Percentiles rank a stretch among this genome's conserved stretches.
Conservation (phyloP, 495 filamentous ascomycete species). For the Talaromyces borbonicus region DNA sequence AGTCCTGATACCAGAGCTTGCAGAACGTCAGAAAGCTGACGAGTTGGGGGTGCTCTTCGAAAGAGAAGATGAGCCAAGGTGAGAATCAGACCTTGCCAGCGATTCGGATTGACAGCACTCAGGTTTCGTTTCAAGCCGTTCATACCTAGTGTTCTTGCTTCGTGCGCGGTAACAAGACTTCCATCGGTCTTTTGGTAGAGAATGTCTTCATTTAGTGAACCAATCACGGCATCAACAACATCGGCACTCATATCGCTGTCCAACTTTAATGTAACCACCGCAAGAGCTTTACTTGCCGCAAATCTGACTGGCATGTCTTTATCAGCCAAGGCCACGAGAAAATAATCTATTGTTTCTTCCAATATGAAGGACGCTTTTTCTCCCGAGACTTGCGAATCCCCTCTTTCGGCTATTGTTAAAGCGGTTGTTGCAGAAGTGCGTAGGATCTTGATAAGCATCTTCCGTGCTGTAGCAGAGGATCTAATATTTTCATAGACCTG, state of each 20-base stretch:
- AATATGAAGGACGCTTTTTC: slow-evolving; percentile 36
- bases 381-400: slow-evolving; percentile 24
- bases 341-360: slow-evolving; percentile 56
- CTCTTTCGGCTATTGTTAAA: slow-evolving; percentile 37
- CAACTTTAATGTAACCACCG: slow-evolving; percentile 70
- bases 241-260: slow-evolving; percentile 70
- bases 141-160: slow-evolving; percentile 22
- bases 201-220: slow-evolving; percentile 64
- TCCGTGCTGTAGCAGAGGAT: slow-evolving; percentile 66
- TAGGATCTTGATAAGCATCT: slow-evolving; percentile 72
- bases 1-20: slow-evolving; percentile 63
- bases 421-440: slow-evolving; percentile 58
- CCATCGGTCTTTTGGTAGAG: slow-evolving; percentile 47
- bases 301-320: slow-evolving; percentile 83
- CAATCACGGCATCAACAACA: slow-evolving; percentile 76
- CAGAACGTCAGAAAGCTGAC: slow-evolving; percentile 58
- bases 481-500: slow-evolving; percentile 36
- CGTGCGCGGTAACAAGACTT: slow-evolving; percentile 24
- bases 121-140: slow-evolving; percentile 46
- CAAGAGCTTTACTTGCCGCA: slow-evolving; percentile 86
- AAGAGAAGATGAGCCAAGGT: slow-evolving; percentile 80
- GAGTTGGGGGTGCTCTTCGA: slow-evolving; percentile 57
- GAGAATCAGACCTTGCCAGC: slow-evolving; percentile 88
- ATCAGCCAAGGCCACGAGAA: slow-evolving; percentile 61
- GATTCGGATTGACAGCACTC: slow-evolving; percentile 61